A percentile compares a stretch with the other conserved stretches of the same genome.
phyloP scores from a whole-genome alignment of 192 early-diverging fungal species.

The Funneliformis geosporum region DNA sequence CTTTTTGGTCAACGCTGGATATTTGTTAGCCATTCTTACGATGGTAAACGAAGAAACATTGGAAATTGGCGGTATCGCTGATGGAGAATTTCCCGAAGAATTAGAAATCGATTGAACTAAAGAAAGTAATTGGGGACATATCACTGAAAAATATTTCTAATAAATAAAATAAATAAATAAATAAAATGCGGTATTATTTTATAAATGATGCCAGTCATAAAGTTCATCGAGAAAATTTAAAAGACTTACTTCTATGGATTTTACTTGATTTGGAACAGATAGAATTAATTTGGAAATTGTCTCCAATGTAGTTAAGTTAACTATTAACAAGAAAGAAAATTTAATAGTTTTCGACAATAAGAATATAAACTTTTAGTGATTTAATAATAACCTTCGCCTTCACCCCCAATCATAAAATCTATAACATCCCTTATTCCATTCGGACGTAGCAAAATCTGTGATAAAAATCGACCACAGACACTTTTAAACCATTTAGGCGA shows the following conservation, averaged over 20 bases:
- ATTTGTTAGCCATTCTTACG: slow-evolving; percentile 50
- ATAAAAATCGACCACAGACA: slow-evolving; percentile 68
- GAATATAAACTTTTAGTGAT: background rate
- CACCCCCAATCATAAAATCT: slow-evolving; percentile 66
- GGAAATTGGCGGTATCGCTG: slow-evolving; percentile 22
- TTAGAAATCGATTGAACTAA: slow-evolving; percentile 23
- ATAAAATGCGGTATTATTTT: background rate
- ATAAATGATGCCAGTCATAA: background rate
- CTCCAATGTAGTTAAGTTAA: slow-evolving; percentile 58
- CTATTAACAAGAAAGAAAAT: slow-evolving; percentile 20
- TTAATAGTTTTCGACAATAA: background rate
- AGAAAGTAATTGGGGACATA: slow-evolving; percentile 51
- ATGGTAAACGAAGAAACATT: slow-evolving; percentile 56
- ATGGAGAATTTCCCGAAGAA: background rate
- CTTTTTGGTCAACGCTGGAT: slow-evolving; percentile 46
- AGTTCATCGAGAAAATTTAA: background rate
- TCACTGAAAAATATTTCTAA: slow-evolving; percentile 52
- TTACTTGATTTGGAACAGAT: slow-evolving; percentile 59
- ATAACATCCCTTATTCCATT: slow-evolving; percentile 63
- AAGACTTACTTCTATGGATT: slow-evolving; percentile 52
- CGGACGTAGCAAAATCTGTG: slow-evolving; percentile 65
- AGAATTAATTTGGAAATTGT: slow-evolving; percentile 58
- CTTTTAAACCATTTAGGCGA: slow-evolving; percentile 63
- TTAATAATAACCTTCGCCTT: slow-evolving; percentile 42
- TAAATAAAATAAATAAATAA: background rate